A percentile compares a stretch with the other conserved stretches of the same genome.
phyloP scores from a whole-genome alignment of 2,329 filamentous ascomycete species.

The Ophiostoma sp. region DNA sequence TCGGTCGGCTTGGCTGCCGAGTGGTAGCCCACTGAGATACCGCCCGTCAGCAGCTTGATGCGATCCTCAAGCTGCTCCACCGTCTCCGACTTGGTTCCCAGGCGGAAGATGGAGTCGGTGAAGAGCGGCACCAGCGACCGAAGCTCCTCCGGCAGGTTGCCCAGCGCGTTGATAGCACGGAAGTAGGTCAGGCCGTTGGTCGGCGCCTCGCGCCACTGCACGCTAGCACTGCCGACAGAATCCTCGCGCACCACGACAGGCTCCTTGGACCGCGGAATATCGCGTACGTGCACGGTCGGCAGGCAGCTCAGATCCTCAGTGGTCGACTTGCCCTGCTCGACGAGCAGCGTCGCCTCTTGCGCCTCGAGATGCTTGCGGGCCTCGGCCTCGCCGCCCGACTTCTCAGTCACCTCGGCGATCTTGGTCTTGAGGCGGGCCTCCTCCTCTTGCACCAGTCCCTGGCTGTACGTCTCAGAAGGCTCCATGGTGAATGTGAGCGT shows the following conservation, averaged over 20 bases:
- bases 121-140: constrained; percentile 83
- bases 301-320: constrained; percentile 81
- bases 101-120: constrained; percentile 84
- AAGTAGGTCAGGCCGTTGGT: constrained; percentile 98
- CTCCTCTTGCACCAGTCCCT: constrained; percentile 73
- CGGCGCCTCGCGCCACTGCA: constrained; percentile 87
- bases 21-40: constrained; percentile 79
- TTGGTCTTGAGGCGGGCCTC: constrained; percentile 66
- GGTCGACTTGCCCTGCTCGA: constrained; percentile 77
- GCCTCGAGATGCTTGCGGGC: constrained; percentile 58
- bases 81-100: constrained; percentile 78
- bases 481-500: constrained; percentile 92
- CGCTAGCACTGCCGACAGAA: constrained; percentile 41
- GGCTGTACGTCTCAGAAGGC: constrained; percentile 68
- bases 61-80: constrained; percentile 95
- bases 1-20: constrained; percentile 72
- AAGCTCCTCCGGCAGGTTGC: constrained; percentile 76
- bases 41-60: constrained; percentile 94
- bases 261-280: constrained; percentile 78
- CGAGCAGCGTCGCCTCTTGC: constrained; percentile 72
- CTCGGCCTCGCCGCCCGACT: constrained; percentile 66
- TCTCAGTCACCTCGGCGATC: constrained; percentile 62
- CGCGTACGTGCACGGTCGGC: constrained; percentile 79
- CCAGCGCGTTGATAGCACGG: constrained; percentile 74
- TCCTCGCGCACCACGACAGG: constrained; percentile 56